Evolutionary conservation across 176 grass and related monocot species (phyloP), one percentile per base, ranked within the genome.

Genomic region (Eragrostis curvula): DNA sequence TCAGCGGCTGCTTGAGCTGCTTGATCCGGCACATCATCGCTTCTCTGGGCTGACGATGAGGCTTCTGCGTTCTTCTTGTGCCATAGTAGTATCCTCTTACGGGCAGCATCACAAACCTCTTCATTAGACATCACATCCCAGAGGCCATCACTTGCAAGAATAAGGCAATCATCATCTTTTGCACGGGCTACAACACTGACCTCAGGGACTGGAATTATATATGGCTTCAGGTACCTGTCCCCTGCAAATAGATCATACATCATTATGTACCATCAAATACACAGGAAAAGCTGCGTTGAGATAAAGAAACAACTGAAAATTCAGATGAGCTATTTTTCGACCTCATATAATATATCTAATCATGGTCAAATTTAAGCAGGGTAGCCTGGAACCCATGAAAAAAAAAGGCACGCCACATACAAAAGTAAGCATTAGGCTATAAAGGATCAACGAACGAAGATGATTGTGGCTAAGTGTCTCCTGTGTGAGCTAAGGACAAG

Each of bases 111-210:
- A 23, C 89, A 97, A 17, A 85, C 87, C 85, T 91, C 94, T 83
- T 97, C 94, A 6, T 97, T 91, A 21, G 94, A 88, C 87, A 97
- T 86, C 49, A 94, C 91, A 25, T 97, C 94, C 94, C 91, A 97
- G n/a, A 97, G 88, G 83, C 91, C 91, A 42, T 97, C 91, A 66
- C 89, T 94, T n/a, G 91, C 91, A 64, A 97, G 79, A 91, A 97
- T 73, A 44, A 97, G 94, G 66, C 91, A 97, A 12, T 97, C 91
- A 3, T 94, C 94, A 5, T 91, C 94, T 86, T 85, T 94, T 30
- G 94, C 87, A 13, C 94, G 91, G 24, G 91, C 68, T 0, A 90
- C 62, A 32, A 97, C 27, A 9, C 85, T 86, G 25, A 97, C 87
- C 80, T 97, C 94, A 13, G 94, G 94, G 60, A 88, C 94, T 28